Evolutionary conservation across 306 rosid species (phyloP), one percentile per base, ranked within the genome.

Genomic region (Lathyrus oleraceus): DNA sequence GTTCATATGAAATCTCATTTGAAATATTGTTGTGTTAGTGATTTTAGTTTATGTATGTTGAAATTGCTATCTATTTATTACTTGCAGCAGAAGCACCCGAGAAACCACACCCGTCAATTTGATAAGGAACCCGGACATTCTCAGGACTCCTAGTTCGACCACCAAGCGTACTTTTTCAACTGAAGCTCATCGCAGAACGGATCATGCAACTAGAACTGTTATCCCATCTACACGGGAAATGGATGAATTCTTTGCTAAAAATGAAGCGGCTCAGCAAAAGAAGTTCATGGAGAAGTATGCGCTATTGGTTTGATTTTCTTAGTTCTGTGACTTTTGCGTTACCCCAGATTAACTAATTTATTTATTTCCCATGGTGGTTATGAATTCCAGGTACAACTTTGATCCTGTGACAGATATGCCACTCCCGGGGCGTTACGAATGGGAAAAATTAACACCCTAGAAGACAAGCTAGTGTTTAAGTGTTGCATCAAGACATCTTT

Each of bases 81-180:
- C 69, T 82, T 76, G 67, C 77, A 23, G 70, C 95, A 88, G 92
- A 76, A 82, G 80, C 85, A 84, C 96, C 27, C 81, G 99, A 76
- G 99, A 94, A 81, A 84, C 97, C n/a, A 94, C 99, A 15, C 99
- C 96, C 47, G 86, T 88, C 80, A 91, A 89, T 86, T 80, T 94
- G 87, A 91, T 89, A 76, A 83, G 87, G 85, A 86, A 87, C 54
- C 83, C 96, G 0, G 87, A 90, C 49, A 64, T 61, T 68, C 51
- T 88, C 70, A 58, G 83, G 69, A 81, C 96, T 35, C 99, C 99
- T 1, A 85, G 99, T 63, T 94, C 99, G 35, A 84, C 89, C 45
- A 91, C 95, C 8, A 91, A 85, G 85, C 89, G 86, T 13, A 78
- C 95, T 67, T 65, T 71, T 76, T 75, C 91, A 44, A 56, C 89